Evolutionary conservation across 805 yeast species (phyloP).

Genomic region (Nakazawaea populi): DNA sequence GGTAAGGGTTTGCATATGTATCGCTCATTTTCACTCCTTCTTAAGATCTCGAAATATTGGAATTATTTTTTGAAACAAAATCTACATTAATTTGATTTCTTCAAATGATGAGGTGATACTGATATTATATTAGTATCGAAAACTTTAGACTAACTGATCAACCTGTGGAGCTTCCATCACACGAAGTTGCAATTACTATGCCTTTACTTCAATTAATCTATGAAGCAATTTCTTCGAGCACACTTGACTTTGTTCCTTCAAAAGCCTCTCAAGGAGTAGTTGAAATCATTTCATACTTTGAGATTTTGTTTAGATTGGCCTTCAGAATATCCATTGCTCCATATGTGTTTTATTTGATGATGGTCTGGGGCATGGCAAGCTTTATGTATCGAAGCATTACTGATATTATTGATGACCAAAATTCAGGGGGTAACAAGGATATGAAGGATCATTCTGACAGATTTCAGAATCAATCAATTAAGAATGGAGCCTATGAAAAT

Average conservation of each 20-base stretch:
- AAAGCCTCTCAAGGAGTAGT: neutral
- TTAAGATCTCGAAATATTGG: no score
- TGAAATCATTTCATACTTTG: neutral
- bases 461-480: neutral
- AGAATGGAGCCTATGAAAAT: neutral
- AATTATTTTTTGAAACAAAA: no score
- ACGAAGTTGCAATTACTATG: neutral
- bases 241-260: neutral
- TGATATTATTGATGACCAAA: no score
- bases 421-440: neutral
- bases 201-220: constrained; percentile 6
- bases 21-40: no score
- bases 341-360: neutral
- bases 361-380: neutral
- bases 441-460: no score
- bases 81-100: no score
- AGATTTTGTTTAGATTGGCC: neutral
- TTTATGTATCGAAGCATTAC: neutral
- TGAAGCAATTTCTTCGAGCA: neutral
- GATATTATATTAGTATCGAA: no score
- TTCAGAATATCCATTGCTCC: neutral
- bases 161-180: neutral
- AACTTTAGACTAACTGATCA: no score
- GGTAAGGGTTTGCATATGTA: no score
- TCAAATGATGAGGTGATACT: no score